These are phyloP conservation scores for Penicillium longicatenatum DNA, from an alignment of 495 filamentous ascomycete species.

Conservation along the genomic window DNA sequence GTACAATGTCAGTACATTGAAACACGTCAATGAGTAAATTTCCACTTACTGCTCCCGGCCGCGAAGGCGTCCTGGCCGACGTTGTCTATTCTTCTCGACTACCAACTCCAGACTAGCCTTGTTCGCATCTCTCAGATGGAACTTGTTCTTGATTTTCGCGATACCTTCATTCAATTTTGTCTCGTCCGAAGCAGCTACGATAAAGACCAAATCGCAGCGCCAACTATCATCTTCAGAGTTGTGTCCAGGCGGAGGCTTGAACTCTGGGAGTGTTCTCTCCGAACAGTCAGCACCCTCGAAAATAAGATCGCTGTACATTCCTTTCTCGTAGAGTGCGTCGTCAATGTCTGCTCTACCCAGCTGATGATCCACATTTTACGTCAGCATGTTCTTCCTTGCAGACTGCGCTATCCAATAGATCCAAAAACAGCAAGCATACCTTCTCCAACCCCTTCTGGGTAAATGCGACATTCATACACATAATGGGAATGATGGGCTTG, in stretches of 20 bases:
- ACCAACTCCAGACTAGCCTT: slow-evolving; percentile 8
- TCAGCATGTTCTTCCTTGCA: not conserved
- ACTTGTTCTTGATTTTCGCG: slow-evolving; percentile 13
- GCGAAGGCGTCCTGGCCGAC: not conserved
- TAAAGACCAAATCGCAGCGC: slow-evolving; percentile 16
- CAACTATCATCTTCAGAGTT: slow-evolving; percentile 10
- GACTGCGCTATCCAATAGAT: not conserved
- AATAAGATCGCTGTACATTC: slow-evolving; percentile 17
- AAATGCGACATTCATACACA: slow-evolving; percentile 6
- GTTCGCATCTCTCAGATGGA: slow-evolving; percentile 7
- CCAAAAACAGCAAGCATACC: not conserved
- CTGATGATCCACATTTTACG: not conserved
- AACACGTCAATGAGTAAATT: not conserved
- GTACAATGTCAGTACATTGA: not conserved
- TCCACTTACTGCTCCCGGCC: slow-evolving; percentile 21
- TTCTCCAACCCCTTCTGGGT: slow-evolving; percentile 7
- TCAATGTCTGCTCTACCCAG: not conserved
- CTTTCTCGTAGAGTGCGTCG: slow-evolving; percentile 8
- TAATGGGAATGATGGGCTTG: not conserved
- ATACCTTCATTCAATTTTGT: slow-evolving; percentile 9
- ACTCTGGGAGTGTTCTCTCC: slow-evolving; percentile 13
- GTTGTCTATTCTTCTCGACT: slow-evolving; percentile 12
- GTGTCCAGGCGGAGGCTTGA: slow-evolving; percentile 11
- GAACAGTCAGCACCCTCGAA: slow-evolving; percentile 15
- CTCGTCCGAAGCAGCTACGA: slow-evolving; percentile 14